phyloP scores from a whole-genome alignment of 371 early-diverging fungal genomes.

The Actinomucor elegans region DNA sequence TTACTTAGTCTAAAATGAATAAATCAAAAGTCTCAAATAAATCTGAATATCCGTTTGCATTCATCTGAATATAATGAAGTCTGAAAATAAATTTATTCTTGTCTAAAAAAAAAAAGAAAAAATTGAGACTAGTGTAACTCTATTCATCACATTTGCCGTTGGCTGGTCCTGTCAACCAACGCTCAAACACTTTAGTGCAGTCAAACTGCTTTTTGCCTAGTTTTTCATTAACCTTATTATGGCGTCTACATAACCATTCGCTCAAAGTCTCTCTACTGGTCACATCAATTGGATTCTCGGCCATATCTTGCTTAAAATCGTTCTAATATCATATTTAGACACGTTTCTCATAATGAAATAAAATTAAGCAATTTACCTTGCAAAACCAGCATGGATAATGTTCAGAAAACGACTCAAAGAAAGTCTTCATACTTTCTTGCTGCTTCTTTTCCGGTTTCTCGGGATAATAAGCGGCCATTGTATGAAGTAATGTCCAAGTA shows the following conservation, averaged over 20 bases:
- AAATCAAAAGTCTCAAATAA: too few species aligned
- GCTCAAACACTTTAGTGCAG: conserved; percentile 88
- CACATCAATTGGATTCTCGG: conserved; percentile 82
- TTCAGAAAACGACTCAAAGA: conserved; percentile 76
- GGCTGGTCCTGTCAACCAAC: conserved; percentile 89
- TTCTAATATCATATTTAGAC: conserved; percentile 33
- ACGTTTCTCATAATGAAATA: too few species aligned
- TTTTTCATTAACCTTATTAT: conserved; percentile 96
- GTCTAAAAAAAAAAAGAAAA: background rate
- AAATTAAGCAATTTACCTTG: too few species aligned
- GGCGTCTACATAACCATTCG: conserved; percentile 93
- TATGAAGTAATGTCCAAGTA: conserved; percentile 98
- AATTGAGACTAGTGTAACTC: too few species aligned
- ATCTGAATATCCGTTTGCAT: too few species aligned
- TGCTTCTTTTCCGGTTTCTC: conserved; percentile 73
- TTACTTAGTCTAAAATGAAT: too few species aligned
- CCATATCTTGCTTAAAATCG: conserved; percentile 77
- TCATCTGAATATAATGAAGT: background rate
- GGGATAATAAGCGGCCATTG: conserved; percentile 97
- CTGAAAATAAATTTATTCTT: too few species aligned
- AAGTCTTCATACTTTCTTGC: conserved; percentile 66
- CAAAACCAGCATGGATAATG: conserved; percentile 96
- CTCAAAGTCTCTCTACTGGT: conserved; percentile 69
- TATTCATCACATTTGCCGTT: conserved; percentile 74
- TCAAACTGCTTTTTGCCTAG: conserved; percentile 93